Base-by-base conservation (phyloP, 2,329 filamentous ascomycete species). In the Chaetomiaceae sp. region DNA sequence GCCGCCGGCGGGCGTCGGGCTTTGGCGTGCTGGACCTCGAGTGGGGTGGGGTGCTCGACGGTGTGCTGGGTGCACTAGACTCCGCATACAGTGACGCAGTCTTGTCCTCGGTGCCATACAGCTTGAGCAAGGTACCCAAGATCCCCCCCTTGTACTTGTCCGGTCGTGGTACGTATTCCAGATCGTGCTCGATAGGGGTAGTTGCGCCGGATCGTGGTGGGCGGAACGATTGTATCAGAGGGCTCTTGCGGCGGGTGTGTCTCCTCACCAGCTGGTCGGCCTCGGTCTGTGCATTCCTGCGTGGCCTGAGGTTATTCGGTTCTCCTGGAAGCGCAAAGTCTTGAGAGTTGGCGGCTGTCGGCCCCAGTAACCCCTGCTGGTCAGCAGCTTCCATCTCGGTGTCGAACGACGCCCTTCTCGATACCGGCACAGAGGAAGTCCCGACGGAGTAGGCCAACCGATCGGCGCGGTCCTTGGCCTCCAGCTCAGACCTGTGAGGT, bases 61-160 rank as follows among this genome's bases (percentile, higher is more conserved):
- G 73, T 1, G 73, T 77, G 56, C 64, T 74, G 31, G 63, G 58
- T 13, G 68, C 71, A 55, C 70, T 73, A 48, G 62, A 67, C 13
- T 62, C 68, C 33, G 59, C 63, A 53, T 58, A 59, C 51, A 21
- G 48, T 31, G 19, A 39, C 3, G 40, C 44, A 20, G 61, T 59
- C 58, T 60, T 64, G 40, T 74, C 72, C 54, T 79, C 72, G 52
- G 49, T 23, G 27, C 81, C 76, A 61, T 88, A 85, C 9, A 90
- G 73, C 65, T 84, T 87, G 44, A 93, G 71, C 0, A 95, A 71
- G 0, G 83, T 85, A 2, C 84, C 83, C 1, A 95, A 71, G 41
- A 92, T 80, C 25, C 89, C 87, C 25, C 83, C 85, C 44, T 83
- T 81, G 64, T 88, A 91, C 55, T 84, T 78, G 19, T 74, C 69